Percentiles rank a stretch among this genome's conserved stretches.
Conservation (phyloP, 148 eudicot species). For the Arbutus unedo region DNA sequence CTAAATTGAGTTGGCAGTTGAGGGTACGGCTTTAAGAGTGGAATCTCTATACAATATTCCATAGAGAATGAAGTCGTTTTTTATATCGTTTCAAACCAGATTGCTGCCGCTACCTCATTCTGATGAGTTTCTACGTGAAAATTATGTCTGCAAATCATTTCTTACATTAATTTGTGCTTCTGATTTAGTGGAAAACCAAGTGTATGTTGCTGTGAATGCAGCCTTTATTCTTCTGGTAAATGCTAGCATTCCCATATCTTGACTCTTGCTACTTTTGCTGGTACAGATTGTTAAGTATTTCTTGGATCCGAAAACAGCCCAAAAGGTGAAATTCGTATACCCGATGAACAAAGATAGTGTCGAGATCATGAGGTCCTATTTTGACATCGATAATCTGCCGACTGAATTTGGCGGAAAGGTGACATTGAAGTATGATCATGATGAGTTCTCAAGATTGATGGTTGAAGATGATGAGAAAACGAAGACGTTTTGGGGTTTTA, state of each 20-base stretch:
- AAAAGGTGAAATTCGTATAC: slow-evolving; percentile 72
- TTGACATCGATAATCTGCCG: slow-evolving; percentile 66
- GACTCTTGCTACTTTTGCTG: slow-evolving; percentile 8
- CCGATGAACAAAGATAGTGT: slow-evolving; percentile 66
- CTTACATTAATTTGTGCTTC: background rate
- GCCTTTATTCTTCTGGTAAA: background rate
- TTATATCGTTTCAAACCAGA: background rate
- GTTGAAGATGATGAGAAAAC: slow-evolving; percentile 42
- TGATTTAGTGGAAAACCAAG: background rate
- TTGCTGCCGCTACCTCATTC: background rate
- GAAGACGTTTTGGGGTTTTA: slow-evolving; percentile 41
- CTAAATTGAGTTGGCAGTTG: background rate
- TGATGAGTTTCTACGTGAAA: background rate
- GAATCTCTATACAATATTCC: background rate
- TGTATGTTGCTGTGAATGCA: background rate
- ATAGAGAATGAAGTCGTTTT: background rate
- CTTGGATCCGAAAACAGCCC: slow-evolving; percentile 58
- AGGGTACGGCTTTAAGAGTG: background rate
- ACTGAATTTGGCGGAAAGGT: slow-evolving; percentile 65
- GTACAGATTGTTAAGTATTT: slow-evolving; percentile 64
- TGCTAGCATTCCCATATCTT: background rate
- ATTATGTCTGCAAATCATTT: background rate
- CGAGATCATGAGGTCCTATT: slow-evolving; percentile 57
- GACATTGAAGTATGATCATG: slow-evolving; percentile 47
- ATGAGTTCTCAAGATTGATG: slow-evolving; percentile 56